These are phyloP conservation scores for Bacidia rubella DNA, from an alignment of 495 filamentous ascomycete genomes.

Conservation along the genomic window DNA sequence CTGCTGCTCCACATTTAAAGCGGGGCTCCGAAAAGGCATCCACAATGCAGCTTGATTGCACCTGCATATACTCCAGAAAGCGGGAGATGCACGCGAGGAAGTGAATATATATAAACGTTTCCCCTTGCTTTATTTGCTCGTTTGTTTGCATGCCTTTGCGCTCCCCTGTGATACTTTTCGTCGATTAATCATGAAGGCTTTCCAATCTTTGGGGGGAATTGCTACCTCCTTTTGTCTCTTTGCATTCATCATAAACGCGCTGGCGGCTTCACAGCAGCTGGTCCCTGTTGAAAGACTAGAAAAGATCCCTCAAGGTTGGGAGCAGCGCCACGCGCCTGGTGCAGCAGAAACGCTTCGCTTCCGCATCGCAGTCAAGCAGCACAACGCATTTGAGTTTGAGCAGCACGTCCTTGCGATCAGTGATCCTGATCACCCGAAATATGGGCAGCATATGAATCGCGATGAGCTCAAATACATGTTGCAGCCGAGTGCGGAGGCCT, in stretches of 20 bases:
- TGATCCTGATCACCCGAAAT: conserved; percentile 43
- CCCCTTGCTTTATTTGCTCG: too few species aligned
- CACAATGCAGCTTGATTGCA: too few species aligned
- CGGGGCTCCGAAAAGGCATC: too few species aligned
- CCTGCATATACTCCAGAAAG: too few species aligned
- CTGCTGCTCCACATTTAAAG: too few species aligned
- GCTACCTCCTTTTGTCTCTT: neutral
- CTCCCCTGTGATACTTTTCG: too few species aligned
- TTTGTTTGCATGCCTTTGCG: too few species aligned
- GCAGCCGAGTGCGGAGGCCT: conserved; percentile 31
- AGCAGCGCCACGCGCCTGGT: conserved; percentile 22
- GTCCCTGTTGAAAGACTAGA: conserved; percentile 10
- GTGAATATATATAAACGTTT: too few species aligned
- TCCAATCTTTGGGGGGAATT: neutral
- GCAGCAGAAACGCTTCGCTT: conserved; percentile 32
- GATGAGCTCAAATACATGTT: conserved; percentile 39
- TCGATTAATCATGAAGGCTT: too few species aligned
- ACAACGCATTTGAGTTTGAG: conserved; percentile 42
- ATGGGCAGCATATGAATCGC: conserved; percentile 52
- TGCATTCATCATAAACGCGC: neutral
- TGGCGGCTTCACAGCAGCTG: neutral
- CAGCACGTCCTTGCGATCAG: conserved; percentile 47
- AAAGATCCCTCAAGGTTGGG: conserved; percentile 16
- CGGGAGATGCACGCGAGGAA: too few species aligned
- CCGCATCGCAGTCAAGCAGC: conserved; percentile 39